Evolutionary conservation across 2,329 filamentous ascomycete genomes (phyloP), one percentile per base, ranked within the genome.

Genomic region (Pseudocercospora fijiensis): DNA sequence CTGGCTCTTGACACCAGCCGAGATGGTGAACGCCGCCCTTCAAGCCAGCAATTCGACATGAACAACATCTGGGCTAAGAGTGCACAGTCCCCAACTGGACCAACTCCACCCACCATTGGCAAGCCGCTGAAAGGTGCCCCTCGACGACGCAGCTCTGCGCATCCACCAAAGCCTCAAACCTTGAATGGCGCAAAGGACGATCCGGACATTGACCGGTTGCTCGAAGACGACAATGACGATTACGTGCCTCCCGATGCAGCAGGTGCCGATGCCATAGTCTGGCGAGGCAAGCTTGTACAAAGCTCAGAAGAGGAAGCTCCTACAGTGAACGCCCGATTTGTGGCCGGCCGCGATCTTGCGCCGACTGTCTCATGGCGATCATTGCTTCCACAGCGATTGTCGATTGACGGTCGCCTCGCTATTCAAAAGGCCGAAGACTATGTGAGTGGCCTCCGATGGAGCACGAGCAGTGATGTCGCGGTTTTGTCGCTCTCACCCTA

Each of bases 381-480:
- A 62, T 80, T 98, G 9, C 85, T 96, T 7, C 90, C 92, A 0
- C 81, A 85, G 28, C 84, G 82, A 7, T 81, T 95, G 28, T 86
- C 84, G 6, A 88, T 95, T 22, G 88, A 88, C 55, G 91, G 91
- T 1, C 87, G 95, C 18, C 95, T 99, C 64, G 86, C 90, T 58
- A 87, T 91, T 69, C 85, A 89, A 64, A 90, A 89, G 68, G 95
- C 94, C 10, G 92, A 92, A 62, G 91, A 96, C 65, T 99, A 99
- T 72, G 87, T 99, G 0, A 95, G 92, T 74, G 88, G 91, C 57
- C 82, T 98, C 65, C 87, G 92, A 11, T 96, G 91, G 76, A 94
- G 90, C 74, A 85, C 86, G 58, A 88, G 88, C 57, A 93, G 91
- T 1, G 95, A 98, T 72, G 87, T 99, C 5, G 85, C 92, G 0